Conservation (phyloP, 140 eudicot genomes). For the Anethum foeniculum region DNA sequence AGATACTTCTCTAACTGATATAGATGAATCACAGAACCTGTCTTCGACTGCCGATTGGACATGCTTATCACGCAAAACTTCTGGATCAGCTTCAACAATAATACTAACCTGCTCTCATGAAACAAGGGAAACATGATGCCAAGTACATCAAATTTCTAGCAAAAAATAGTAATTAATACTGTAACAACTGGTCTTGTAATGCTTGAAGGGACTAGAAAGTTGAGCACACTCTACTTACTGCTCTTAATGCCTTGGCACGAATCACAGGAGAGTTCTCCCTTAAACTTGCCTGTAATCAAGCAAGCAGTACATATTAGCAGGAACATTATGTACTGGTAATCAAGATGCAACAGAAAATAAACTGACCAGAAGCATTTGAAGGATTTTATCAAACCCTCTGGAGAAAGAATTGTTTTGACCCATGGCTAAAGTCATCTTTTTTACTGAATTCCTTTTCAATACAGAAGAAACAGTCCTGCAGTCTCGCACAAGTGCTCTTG, state of each 20-base stretch:
- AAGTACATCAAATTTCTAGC: background rate
- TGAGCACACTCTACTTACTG: conserved; percentile 52
- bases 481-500: conserved; percentile 64
- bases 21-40: conserved; percentile 93
- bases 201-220: background rate
- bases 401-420: conserved; percentile 83
- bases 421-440: conserved; percentile 64
- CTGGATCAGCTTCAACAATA: conserved; percentile 99
- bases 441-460: conserved; percentile 63
- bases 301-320: background rate
- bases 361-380: conserved; percentile 86
- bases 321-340: background rate
- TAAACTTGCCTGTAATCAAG: conserved; percentile 68
- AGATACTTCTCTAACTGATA: conserved; percentile 95
- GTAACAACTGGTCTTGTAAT: background rate
- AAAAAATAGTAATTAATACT: background rate
- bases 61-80: conserved; percentile 75
- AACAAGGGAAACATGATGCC: conserved; percentile 13
- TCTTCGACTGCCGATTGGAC: conserved; percentile 97
- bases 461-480: conserved; percentile 48
- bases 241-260: conserved; percentile 94
- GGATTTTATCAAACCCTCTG: conserved; percentile 91
- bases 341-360: conserved; percentile 12
- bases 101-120: conserved; percentile 73
- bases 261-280: conserved; percentile 89